These are phyloP conservation scores for Zoysia japonica DNA, from an alignment of 176 grass and related monocot genomes.

Conservation along the genomic window DNA sequence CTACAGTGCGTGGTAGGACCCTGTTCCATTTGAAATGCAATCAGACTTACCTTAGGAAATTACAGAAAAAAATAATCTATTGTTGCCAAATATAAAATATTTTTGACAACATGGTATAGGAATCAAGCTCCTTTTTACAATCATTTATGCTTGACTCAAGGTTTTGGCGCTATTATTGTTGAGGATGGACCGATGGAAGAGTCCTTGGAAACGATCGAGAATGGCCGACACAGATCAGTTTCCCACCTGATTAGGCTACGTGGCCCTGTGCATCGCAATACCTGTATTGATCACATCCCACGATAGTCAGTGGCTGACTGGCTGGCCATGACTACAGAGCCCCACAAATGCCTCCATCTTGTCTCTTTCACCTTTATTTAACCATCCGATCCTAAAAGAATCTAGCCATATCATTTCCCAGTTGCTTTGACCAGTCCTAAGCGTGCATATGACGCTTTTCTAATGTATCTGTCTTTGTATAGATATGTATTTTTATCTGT, in stretches of 20 bases:
- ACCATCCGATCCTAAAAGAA: constrained; percentile 53
- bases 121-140: constrained; percentile 25
- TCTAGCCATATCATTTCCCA: constrained; percentile 44
- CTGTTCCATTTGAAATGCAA: constrained; percentile 19
- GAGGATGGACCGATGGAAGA: constrained; percentile 10
- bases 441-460: constrained; percentile 15
- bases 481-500: constrained; percentile 51
- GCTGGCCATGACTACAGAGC: constrained; percentile 36
- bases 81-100: constrained; percentile 1
- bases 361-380: constrained; percentile 58
- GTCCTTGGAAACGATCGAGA: constrained; percentile 48
- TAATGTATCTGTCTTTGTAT: constrained; percentile 34
- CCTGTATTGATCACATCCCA: constrained; percentile 43
- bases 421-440: constrained; percentile 52
- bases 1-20: background rate
- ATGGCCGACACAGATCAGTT: constrained; percentile 56
- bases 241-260: constrained; percentile 44
- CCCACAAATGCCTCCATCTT: constrained; percentile 36
- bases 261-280: constrained; percentile 52
- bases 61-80: constrained; percentile 7
- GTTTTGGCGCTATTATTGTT: constrained; percentile 30
- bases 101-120: constrained; percentile 13
- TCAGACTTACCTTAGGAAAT: background rate
- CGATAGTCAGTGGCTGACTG: constrained; percentile 40
- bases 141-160: constrained; percentile 38